A percentile compares a stretch with the other conserved stretches of the same genome.
Conservation (phyloP, 2,329 filamentous ascomycete species). For the Myriosclerotinia duriaeana region DNA sequence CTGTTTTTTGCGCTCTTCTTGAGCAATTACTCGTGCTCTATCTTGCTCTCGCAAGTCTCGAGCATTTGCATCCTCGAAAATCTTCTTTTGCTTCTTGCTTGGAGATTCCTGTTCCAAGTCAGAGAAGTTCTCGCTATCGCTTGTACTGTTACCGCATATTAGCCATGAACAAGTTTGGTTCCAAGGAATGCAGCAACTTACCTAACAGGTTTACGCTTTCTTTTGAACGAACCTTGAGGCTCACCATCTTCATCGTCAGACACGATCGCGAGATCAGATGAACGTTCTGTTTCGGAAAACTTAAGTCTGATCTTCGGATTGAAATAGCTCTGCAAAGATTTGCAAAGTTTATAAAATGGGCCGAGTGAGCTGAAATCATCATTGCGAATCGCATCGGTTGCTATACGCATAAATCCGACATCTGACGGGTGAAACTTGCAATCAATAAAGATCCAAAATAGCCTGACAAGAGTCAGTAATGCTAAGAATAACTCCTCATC, state of each 20-base stretch:
- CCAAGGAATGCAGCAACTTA: slow-evolving; percentile 22
- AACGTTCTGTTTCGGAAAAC: background rate
- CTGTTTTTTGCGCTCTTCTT: slow-evolving; percentile 52
- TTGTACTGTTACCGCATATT: background rate
- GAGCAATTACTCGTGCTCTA: slow-evolving; percentile 52
- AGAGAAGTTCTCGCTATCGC: slow-evolving; percentile 8
- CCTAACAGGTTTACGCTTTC: slow-evolving; percentile 29
- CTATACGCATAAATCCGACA: slow-evolving; percentile 5
- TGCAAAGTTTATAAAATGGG: slow-evolving; percentile 11
- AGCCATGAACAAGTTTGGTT: background rate
- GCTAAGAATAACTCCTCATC: slow-evolving; percentile 22
- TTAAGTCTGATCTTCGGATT: slow-evolving; percentile 14
- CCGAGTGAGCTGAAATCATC: slow-evolving; percentile 1
- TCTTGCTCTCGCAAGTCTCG: slow-evolving; percentile 56
- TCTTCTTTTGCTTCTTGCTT: slow-evolving; percentile 42
- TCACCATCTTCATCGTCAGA: slow-evolving; percentile 30
- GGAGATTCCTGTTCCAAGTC: slow-evolving; percentile 18
- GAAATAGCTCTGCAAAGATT: slow-evolving; percentile 16
- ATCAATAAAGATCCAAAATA: slow-evolving; percentile 40
- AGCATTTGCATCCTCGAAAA: slow-evolving; percentile 48
- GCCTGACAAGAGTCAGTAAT: slow-evolving; percentile 30
- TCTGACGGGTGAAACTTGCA: slow-evolving; percentile 30
- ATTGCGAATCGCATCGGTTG: background rate
- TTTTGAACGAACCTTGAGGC: slow-evolving; percentile 46
- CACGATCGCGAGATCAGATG: background rate